Percentiles rank a stretch among this genome's conserved stretches.
phyloP scores from a whole-genome alignment of 2,329 filamentous ascomycete species.

The Aspergillus sojae region DNA sequence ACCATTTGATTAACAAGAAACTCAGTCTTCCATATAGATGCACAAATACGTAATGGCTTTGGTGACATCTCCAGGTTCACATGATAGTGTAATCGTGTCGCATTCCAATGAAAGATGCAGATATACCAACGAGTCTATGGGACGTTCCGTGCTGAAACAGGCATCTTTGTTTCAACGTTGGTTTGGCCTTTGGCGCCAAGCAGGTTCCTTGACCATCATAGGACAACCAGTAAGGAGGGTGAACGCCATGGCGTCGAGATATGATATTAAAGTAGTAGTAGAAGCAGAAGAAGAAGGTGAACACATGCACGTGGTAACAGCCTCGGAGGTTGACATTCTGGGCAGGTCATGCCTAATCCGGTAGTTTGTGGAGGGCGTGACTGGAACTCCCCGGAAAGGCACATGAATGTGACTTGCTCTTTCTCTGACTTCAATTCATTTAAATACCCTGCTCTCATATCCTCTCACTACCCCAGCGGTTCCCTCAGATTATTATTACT shows the following conservation, averaged over 20 bases:
- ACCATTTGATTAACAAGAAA: neutral
- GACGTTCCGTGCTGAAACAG: neutral
- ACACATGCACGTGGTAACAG: conserved; percentile 27
- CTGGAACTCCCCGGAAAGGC: neutral
- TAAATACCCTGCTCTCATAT: neutral
- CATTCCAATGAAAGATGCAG: no score
- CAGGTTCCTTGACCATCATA: neutral
- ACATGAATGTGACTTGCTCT: conserved; percentile 1
- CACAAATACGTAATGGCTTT: neutral
- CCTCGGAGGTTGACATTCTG: conserved; percentile 3
- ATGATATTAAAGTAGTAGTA: neutral
- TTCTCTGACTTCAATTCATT: neutral
- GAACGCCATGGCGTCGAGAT: neutral
- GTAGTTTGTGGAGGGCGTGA: neutral
- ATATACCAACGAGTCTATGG: neutral
- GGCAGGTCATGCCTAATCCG: neutral
- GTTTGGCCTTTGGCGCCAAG: neutral
- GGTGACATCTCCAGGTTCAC: neutral
- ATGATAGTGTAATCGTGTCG: neutral
- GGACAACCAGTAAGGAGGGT: no score
- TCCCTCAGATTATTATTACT: neutral
- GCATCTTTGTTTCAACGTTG: neutral
- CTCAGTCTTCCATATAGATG: neutral
- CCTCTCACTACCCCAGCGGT: neutral
- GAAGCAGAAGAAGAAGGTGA: neutral